phyloP scores from a whole-genome alignment of 352 stramenopile genomes.

The Phytophthora agathidicida region DNA sequence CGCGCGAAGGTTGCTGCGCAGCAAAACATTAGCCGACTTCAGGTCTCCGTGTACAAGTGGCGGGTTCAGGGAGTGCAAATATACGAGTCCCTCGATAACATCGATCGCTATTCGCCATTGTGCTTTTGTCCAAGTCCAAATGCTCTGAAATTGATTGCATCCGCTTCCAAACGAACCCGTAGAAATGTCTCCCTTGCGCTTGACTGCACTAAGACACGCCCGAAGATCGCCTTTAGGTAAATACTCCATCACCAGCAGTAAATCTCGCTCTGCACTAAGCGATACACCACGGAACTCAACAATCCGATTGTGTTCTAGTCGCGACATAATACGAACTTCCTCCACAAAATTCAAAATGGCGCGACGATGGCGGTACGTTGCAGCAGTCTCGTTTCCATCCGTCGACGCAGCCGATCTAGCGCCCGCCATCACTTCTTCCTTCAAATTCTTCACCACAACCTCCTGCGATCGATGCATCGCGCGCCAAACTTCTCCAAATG shows the following conservation, averaged over 20 bases:
- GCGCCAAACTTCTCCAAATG: conserved; percentile 52
- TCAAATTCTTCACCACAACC: conserved; percentile 50
- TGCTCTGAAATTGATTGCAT: conserved; percentile 34
- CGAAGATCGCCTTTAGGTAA: conserved; percentile 59
- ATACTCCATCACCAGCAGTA: conserved; percentile 60
- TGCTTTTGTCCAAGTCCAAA: conserved; percentile 49
- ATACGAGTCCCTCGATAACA: conserved; percentile 53
- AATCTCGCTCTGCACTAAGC: conserved; percentile 44
- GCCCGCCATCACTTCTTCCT: conserved; percentile 17
- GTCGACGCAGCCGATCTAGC: conserved; percentile 5
- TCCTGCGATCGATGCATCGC: conserved; percentile 44
- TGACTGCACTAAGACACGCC: conserved; percentile 38
- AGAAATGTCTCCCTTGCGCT: conserved; percentile 24
- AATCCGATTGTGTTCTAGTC: conserved; percentile 56
- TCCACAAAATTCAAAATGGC: conserved; percentile 52
- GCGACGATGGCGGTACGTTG: conserved; percentile 11
- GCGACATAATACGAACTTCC: conserved; percentile 54
- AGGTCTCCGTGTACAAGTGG: conserved; percentile 47
- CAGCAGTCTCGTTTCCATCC: conserved; percentile 8
- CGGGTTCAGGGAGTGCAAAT: conserved; percentile 50
- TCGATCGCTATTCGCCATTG: conserved; percentile 55
- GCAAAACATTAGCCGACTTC: conserved; percentile 47
- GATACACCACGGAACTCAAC: conserved; percentile 57
- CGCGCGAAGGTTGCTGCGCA: conserved; percentile 37
- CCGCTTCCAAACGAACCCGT: conserved; percentile 1